Evolutionary conservation across 2,329 filamentous ascomycete species (phyloP).

Genomic region (Trichocomaceae sp.): DNA sequence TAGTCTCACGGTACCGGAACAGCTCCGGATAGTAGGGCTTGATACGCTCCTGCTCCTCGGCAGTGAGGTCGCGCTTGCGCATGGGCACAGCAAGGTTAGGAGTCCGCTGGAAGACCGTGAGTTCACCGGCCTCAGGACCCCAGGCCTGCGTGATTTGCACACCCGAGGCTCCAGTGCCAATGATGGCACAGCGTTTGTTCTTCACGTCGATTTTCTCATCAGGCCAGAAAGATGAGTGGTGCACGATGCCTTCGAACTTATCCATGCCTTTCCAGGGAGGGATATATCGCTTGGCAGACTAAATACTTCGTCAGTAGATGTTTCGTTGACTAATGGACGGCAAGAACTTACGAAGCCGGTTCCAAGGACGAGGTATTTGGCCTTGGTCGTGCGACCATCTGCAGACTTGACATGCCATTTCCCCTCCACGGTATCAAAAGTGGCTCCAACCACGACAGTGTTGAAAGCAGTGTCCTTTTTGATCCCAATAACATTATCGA

Average conservation of each 20-base stretch:
- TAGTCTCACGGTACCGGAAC: background rate
- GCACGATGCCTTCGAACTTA: background rate
- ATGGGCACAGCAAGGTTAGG: constrained; percentile 7
- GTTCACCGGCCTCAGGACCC: background rate
- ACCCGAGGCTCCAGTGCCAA: constrained; percentile 4
- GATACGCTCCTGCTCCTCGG: background rate
- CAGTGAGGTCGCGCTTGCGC: background rate
- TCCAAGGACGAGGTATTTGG: background rate
- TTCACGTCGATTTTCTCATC: constrained; percentile 17
- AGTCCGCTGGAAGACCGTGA: constrained; percentile 7
- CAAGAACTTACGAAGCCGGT: no score
- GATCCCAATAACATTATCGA: constrained; percentile 20
- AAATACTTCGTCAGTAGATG: no score
- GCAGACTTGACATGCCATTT: constrained; percentile 3
- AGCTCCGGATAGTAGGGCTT: background rate
- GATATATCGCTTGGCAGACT: constrained; percentile 4
- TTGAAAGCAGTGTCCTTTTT: constrained; percentile 15
- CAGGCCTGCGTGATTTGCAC: constrained; percentile 7
- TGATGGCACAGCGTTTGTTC: background rate
- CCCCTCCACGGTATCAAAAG: background rate
- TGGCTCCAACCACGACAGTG: background rate
- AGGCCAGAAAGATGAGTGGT: constrained; percentile 5
- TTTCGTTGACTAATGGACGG: no score
- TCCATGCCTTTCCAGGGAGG: background rate
- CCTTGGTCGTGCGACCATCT: background rate